These are phyloP conservation scores for Goffeauzyma gilvescens DNA, from an alignment of 768 basidiomycete genomes.

Conservation along the genomic window DNA sequence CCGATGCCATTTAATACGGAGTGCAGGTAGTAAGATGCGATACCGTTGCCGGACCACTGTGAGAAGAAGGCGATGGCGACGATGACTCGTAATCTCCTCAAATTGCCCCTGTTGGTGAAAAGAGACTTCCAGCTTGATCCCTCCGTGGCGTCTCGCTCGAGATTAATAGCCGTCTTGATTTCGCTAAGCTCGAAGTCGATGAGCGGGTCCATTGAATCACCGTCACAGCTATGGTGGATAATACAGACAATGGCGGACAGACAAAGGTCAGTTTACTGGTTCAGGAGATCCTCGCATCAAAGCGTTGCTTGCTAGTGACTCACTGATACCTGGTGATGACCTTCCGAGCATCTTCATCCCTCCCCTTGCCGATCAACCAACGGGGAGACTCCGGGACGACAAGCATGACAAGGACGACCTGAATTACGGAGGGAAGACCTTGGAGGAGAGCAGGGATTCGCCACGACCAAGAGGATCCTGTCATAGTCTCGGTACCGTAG, in stretches of 20 bases:
- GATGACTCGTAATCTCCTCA: conserved; percentile 49
- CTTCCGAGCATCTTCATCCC: conserved; percentile 47
- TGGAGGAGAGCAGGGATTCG: conserved; percentile 36
- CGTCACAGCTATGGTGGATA: conserved; percentile 38
- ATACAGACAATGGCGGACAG: neutral
- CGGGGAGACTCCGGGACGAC: conserved; percentile 69
- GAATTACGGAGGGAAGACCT: conserved; percentile 42
- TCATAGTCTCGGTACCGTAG: conserved; percentile 44
- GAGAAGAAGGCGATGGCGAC: conserved; percentile 38
- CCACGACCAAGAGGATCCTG: conserved; percentile 40
- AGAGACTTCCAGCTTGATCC: conserved; percentile 40
- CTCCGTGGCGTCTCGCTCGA: conserved; percentile 42
- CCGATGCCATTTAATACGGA: conserved; percentile 41
- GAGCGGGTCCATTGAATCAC: conserved; percentile 41
- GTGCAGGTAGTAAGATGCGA: conserved; percentile 60
- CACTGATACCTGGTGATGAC: conserved; percentile 59
- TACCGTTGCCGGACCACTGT: conserved; percentile 31
- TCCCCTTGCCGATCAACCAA: conserved; percentile 60
- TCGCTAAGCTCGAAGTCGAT: conserved; percentile 34
- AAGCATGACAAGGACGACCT: conserved; percentile 40
- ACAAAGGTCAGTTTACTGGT: neutral
- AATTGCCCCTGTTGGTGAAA: conserved; percentile 48
- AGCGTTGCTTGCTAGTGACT: too few species aligned
- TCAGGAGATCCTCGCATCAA: too few species aligned
- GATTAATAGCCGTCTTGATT: conserved; percentile 47